Evolutionary conservation across 352 stramenopile species (phyloP).

Genomic region (Globisporangium orthogonon): DNA sequence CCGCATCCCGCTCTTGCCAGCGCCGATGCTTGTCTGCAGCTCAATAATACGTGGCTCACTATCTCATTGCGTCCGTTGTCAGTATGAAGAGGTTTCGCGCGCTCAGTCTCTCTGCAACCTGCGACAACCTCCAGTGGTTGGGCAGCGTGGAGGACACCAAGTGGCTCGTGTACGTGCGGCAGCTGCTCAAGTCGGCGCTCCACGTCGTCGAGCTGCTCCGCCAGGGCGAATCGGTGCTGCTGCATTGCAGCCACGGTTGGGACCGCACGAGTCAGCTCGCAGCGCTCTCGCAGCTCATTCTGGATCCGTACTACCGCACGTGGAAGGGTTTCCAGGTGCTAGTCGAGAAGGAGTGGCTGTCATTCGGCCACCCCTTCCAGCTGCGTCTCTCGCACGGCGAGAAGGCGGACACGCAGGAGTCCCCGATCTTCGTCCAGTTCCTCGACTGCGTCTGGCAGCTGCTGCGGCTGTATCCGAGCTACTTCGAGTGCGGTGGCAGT

Average conservation of each 20-base stretch:
- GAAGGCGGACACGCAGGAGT: constrained; percentile 76
- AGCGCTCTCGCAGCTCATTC: constrained; percentile 55
- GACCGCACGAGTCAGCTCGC: constrained; percentile 89
- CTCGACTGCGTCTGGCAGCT: constrained; percentile 80
- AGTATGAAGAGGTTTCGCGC: constrained; percentile 71
- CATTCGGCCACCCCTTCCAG: constrained; percentile 80
- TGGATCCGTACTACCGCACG: constrained; percentile 77
- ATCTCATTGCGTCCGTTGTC: not conserved
- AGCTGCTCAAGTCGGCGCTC: constrained; percentile 90
- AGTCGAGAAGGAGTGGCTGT: constrained; percentile 83
- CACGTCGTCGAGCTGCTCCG: constrained; percentile 91
- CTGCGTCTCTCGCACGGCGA: constrained; percentile 69
- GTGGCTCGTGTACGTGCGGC: constrained; percentile 94
- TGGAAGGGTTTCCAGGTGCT: constrained; percentile 77
- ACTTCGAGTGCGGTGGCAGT: constrained; percentile 87
- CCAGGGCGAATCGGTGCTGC: constrained; percentile 69
- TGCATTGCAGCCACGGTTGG: constrained; percentile 86
- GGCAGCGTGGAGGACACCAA: constrained; percentile 93
- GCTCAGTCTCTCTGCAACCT: constrained; percentile 71
- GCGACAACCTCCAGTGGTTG: constrained; percentile 91
- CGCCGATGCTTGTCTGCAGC: not conserved
- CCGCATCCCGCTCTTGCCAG: not conserved
- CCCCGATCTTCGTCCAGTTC: constrained; percentile 84
- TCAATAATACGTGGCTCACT: not conserved
- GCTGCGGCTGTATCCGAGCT: constrained; percentile 90